Conservation (phyloP, 345 rosid species). For the Boechera divaricarpa region DNA sequence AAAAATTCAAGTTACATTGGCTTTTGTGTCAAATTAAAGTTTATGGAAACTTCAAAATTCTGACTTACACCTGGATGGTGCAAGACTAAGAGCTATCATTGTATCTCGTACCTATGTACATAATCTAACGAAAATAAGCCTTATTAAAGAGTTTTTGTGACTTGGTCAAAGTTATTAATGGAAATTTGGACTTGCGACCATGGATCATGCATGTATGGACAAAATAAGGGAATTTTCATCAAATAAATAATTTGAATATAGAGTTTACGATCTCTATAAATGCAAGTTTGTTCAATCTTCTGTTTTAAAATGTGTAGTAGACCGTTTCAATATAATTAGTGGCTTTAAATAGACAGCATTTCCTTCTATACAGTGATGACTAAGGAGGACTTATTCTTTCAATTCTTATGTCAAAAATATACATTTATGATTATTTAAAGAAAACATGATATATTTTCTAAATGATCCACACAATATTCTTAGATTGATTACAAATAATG, state of each 20-base stretch:
- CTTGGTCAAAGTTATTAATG: slow-evolving; percentile 24
- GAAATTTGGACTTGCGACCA: background rate
- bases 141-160: background rate
- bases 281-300: background rate
- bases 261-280: background rate
- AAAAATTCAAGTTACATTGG: slow-evolving; percentile 6
- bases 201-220: slow-evolving; percentile 2
- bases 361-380: background rate
- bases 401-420: background rate
- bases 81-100: slow-evolving; percentile 1
- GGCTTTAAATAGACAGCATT: background rate
- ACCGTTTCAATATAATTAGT: slow-evolving; percentile 4
- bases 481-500: background rate
- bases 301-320: background rate
- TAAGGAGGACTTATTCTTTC: background rate
- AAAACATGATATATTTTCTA: background rate
- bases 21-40: slow-evolving; percentile 22
- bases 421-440: background rate
- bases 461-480: background rate
- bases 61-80: slow-evolving; percentile 13
- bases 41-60: slow-evolving; percentile 1
- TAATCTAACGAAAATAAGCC: background rate
- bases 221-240: background rate
- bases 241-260: background rate
- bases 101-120: slow-evolving; percentile 12